A percentile compares a stretch with the other conserved stretches of the same genome.
These are phyloP conservation scores for Cryptosporidium ryanae DNA, from an alignment of 169 alveolate species.

Conservation along the genomic window DNA sequence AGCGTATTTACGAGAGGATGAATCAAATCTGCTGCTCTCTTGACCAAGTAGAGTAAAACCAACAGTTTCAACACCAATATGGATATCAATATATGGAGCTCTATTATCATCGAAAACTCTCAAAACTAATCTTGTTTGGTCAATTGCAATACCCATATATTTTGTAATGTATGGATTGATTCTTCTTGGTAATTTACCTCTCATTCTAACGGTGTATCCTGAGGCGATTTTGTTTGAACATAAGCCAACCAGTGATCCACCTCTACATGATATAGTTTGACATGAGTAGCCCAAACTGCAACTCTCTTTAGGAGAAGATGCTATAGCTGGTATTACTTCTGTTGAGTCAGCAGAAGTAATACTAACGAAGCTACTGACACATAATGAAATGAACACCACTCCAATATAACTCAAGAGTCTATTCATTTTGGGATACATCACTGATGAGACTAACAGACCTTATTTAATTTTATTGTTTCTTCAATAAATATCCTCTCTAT, in stretches of 20 bases:
- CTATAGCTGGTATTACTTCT: slow-evolving; percentile 10
- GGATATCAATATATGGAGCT: slow-evolving; percentile 17
- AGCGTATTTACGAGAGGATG: not conserved
- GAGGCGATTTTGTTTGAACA: slow-evolving; percentile 13
- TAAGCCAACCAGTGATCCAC: slow-evolving; percentile 61
- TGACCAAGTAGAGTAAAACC: slow-evolving; percentile 2
- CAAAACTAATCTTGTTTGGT: slow-evolving; percentile 16
- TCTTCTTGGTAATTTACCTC: slow-evolving; percentile 46
- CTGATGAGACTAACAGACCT: no score
- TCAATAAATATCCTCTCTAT: no score
- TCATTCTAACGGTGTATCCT: slow-evolving; percentile 42
- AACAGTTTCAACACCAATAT: slow-evolving; percentile 29
- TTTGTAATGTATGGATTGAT: slow-evolving; percentile 7
- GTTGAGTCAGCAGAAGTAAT: not conserved
- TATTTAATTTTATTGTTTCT: no score
- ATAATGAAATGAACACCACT: slow-evolving; percentile 1
- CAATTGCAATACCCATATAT: slow-evolving; percentile 20
- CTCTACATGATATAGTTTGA: slow-evolving; percentile 33
- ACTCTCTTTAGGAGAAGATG: slow-evolving; percentile 30
- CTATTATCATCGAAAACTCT: slow-evolving; percentile 24
- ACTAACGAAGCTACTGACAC: not conserved
- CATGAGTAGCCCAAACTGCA: slow-evolving; percentile 62
- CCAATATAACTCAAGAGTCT: slow-evolving; percentile 25
- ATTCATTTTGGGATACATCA: slow-evolving; percentile 15
- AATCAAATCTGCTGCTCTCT: not conserved